Evolutionary conservation across 805 yeast genomes (phyloP), one percentile per base, ranked within the genome.

Genomic region (Ogataea pini): DNA sequence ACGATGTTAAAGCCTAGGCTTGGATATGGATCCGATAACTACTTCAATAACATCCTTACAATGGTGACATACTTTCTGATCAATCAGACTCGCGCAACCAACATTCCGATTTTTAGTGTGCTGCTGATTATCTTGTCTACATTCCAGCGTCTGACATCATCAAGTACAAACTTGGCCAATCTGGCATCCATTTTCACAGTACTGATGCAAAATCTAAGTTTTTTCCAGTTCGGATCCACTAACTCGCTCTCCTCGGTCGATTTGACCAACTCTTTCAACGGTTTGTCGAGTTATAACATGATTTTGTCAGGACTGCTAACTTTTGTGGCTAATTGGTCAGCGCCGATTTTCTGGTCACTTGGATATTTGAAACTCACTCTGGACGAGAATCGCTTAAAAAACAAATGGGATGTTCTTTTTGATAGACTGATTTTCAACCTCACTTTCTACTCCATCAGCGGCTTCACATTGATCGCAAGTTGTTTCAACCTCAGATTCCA

Each of bases 161-260:
- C 53, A 31, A 41, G 14, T 29, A 49, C 41, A 32, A 36, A 39
- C 28, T 40, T 40, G 32, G 50, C 56, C 16, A 63, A 50, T 51
- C 47, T 50, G 4, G 44, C 61, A 3, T 47, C 67, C 0, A 36
- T 72, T 3, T 66, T 76, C 49, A 68, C 70, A 2, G 54, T 89
- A 3, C 63, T 85, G 18, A 55, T 89, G 42, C 95, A 89, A 62
- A 83, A 89, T 56, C 71, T 89, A 36, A 70, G 90, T 0, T 94
- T 92, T 63, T 94, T 88, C 70, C 87, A 88, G 17, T 75, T 86
- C 63, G 98, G 98, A 0, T 89, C 88, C 43, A 90, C 98, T 0
- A 94, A 94, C 61, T 89, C 96, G 33, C 75, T 94, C 56, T 92
- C 97, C 0, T 85, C 97, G 0, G 83, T 94, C 18, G 97, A 92